Base-by-base conservation (phyloP, 805 yeast genomes). In the Saccharomycopsis sp. region DNA sequence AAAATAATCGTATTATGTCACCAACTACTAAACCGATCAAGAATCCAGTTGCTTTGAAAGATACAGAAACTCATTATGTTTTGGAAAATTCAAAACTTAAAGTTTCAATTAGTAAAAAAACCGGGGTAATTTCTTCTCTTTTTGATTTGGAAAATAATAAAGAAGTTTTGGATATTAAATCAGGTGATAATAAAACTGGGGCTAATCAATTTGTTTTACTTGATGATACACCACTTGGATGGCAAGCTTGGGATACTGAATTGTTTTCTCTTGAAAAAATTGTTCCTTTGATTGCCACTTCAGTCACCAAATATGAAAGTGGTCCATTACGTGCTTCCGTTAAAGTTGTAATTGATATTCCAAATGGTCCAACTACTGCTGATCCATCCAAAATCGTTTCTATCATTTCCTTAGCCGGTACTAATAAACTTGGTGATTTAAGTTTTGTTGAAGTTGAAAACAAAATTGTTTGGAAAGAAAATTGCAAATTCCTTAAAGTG, bases 171-270 rank as follows among this genome's bases (percentile, higher is more conserved):
- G 85, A 81, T 44, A 46, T 67, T 3, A 60, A 69, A 1, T 63
- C 67, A 19, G 76, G 79, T 4, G 64, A 61, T 39, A 76, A 76
- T 49, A 62, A 70, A 9, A 51, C 61, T 14, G 86, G 85, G 30
- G 96, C 88, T 14, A 86, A 87, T 52, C 94, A 83, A 57, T 76
- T 76, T 48, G 76, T 86, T 1, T 55, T 92, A 42, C 82, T 82
- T 52, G 88, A 88, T 49, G 98, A 92, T 57, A 82, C 85, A 47
- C 98, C 98, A 8, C 65, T 85, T 53, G 79, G 71, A 42, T 89
- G 78, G 77, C 95, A 86, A 34, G 97, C 97, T 1, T 89, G 98
- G 98, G 98, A 89, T 57, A 89, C 97, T 0, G 98, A 89, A 56
- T 68, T 87, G 44, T 92, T 74, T 55, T 83, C 95, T 1, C 70